These are phyloP conservation scores for Morella rubra DNA, from an alignment of 306 rosid genomes.

Conservation along the genomic window DNA sequence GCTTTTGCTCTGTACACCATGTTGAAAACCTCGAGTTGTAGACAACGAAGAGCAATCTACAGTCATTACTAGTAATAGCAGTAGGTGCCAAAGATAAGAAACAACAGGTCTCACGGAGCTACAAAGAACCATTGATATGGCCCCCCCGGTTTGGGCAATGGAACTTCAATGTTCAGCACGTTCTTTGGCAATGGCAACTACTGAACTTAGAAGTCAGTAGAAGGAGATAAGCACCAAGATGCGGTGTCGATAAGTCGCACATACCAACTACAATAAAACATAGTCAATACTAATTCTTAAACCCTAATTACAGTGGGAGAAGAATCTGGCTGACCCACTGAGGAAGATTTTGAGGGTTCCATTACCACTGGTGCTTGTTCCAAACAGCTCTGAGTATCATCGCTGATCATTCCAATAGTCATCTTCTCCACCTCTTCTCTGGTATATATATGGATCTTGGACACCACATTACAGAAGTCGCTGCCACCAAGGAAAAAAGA, in stretches of 20 bases:
- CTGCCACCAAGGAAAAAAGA: slow-evolving; percentile 45
- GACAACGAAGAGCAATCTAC: neutral
- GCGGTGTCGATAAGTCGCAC: slow-evolving; percentile 22
- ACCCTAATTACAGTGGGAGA: slow-evolving; percentile 69
- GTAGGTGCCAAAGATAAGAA: no score
- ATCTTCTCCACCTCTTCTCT: slow-evolving; percentile 96
- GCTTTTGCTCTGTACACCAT: neutral
- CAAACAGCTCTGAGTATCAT: slow-evolving; percentile 87
- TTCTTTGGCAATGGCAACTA: slow-evolving; percentile 1
- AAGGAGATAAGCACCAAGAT: slow-evolving; percentile 14
- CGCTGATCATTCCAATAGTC: slow-evolving; percentile 70
- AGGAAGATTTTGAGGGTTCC: slow-evolving; percentile 85
- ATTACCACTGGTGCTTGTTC: slow-evolving; percentile 66
- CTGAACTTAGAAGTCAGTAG: slow-evolving; percentile 30
- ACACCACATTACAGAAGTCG: slow-evolving; percentile 78
- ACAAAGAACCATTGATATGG: neutral
- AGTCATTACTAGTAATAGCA: no score
- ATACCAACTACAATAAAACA: slow-evolving; percentile 22
- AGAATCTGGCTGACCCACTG: slow-evolving; percentile 88
- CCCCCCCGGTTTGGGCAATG: neutral
- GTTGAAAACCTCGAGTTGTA: neutral
- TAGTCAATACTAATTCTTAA: slow-evolving; percentile 33
- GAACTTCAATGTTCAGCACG: neutral
- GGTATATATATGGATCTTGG: slow-evolving; percentile 80
- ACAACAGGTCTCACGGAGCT: no score